Base-by-base conservation (phyloP, 1,284 basidiomycete species). In the Afroboletus lepidellus region DNA sequence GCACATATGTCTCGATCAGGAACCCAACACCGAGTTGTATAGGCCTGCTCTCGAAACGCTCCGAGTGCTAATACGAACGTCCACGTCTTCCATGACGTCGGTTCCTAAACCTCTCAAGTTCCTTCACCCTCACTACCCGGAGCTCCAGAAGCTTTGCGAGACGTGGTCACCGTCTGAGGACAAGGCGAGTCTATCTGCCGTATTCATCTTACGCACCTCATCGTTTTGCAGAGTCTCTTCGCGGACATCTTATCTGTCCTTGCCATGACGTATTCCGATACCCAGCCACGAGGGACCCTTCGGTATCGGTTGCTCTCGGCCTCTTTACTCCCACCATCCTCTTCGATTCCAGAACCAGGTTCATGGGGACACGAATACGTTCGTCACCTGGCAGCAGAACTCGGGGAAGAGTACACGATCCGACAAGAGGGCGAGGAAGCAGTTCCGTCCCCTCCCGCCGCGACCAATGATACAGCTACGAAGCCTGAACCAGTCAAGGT, bases 71-170 rank as follows among this genome's bases (percentile, higher is more conserved):
- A 99, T 99, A 65, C 80, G 94, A 65, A 98, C 97, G 5, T 95
- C 94, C 21, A 99, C 97, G 5, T 96, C 93, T 20, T 98, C 94
- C 8, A 98, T 99, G 96, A 99, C 97, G n/a, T 96, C 93, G 15
- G 97, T 99, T 13, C 97, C 97, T 3, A 99, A 99, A 77, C 97
- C 97, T 99, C 58, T 99, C 58, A 99, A 99, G 74, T 99, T 99
- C 76, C 82, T 99, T 44, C 87, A 95, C 55, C 96, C 95, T 25
- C 90, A 95, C 68, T 99, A 97, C 70, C 90, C 90, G 38, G 90
- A 89, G 57, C 79, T 99, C 49, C 92, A 94, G 69, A 74, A 75
- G 33, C 74, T 96, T 20, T 90, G 93, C 70, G 88, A 92, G 55
- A 78, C 79, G 43, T 98, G 93, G 93, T 65, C 81, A 30, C 57